Evolutionary conservation across 108 stramenopile genomes (phyloP).

Genomic region (Nitzschia sp.): DNA sequence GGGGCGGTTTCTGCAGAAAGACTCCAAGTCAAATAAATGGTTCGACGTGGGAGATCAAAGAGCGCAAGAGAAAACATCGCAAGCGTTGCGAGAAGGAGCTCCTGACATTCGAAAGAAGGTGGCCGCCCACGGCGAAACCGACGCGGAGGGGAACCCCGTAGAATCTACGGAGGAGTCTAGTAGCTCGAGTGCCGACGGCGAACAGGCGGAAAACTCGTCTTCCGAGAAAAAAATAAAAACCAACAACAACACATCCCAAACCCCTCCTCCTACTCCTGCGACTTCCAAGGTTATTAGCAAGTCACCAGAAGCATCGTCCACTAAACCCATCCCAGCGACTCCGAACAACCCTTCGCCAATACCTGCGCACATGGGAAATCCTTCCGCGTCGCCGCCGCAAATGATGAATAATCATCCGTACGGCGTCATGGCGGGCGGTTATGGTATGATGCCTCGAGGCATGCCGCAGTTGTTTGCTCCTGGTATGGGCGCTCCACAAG

Average conservation of each 20-base stretch:
- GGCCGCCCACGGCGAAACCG: conserved; percentile 17
- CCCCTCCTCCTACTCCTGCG: too few relatives aligned
- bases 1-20: conserved; percentile 78
- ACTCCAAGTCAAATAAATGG: conserved; percentile 46
- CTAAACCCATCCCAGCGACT: neutral
- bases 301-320: too few relatives aligned
- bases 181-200: neutral
- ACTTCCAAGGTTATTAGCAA: too few relatives aligned
- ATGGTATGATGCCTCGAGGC: neutral
- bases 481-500: neutral
- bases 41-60: conserved; percentile 67
- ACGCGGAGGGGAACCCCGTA: neutral
- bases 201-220: neutral
- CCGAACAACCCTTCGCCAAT: neutral
- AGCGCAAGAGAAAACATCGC: conserved; percentile 68
- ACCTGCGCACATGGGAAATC: neutral
- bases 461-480: neutral
- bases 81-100: conserved; percentile 77
- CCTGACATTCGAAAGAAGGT: conserved; percentile 65
- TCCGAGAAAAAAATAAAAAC: neutral
- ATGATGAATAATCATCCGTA: neutral
- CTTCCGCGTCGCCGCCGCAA: too few relatives aligned
- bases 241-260: neutral
- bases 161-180: neutral
- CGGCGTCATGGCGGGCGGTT: neutral